phyloP scores from a whole-genome alignment of 164 flowering plant species.

The Malania oleifera region DNA sequence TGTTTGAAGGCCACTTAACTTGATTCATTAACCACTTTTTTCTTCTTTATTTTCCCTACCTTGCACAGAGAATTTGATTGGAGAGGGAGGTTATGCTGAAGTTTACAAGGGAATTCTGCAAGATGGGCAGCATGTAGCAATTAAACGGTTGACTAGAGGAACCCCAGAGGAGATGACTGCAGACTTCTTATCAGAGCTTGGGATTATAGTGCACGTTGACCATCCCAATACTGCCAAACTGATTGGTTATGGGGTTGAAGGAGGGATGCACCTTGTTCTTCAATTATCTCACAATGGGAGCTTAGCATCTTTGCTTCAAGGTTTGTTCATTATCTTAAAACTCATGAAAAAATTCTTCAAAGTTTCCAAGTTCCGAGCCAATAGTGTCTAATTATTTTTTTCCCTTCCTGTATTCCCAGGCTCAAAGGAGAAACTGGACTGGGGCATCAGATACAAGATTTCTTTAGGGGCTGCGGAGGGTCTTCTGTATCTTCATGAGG shows the following conservation, averaged over 20 bases:
- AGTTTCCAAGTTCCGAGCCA: neutral
- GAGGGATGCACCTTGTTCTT: conserved; percentile 92
- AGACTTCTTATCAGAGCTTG: conserved; percentile 86
- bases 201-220: conserved; percentile 83
- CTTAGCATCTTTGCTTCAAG: conserved; percentile 68
- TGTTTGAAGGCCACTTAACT: neutral
- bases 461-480: conserved; percentile 84
- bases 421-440: conserved; percentile 45
- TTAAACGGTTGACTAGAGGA: conserved; percentile 71
- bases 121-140: conserved; percentile 66
- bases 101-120: conserved; percentile 74
- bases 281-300: conserved; percentile 85
- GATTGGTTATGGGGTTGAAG: conserved; percentile 89
- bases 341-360: neutral
- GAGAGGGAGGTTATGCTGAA: conserved; percentile 92
- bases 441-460: conserved; percentile 67
- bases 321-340: conserved; percentile 29
- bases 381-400: neutral
- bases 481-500: conserved; percentile 80
- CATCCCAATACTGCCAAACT: conserved; percentile 86
- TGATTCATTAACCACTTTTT: neutral
- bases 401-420: conserved; percentile 29
- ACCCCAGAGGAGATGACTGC: conserved; percentile 60
- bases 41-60: neutral
- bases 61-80: conserved; percentile 63